Percentiles rank a stretch among this genome's conserved stretches.
phyloP scores from a whole-genome alignment of 164 flowering plant genomes.

The Aristolochia fimbriata region DNA sequence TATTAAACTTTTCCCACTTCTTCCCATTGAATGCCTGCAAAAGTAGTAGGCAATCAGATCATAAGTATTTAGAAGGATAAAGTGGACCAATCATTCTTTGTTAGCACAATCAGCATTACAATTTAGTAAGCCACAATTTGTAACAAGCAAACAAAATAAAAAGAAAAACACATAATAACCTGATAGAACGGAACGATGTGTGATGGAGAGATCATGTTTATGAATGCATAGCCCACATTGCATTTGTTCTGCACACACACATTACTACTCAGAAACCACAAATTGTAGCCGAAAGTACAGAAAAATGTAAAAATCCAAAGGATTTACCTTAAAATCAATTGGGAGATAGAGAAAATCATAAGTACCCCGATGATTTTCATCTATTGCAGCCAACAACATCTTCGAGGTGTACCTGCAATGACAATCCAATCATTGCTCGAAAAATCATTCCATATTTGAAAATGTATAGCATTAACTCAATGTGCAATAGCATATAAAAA shows the following conservation, averaged over 20 bases:
- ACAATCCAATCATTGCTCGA: not conserved
- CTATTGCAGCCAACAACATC: slow-evolving; percentile 86
- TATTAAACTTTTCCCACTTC: slow-evolving; percentile 98
- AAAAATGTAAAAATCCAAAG: not conserved
- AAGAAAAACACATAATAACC: slow-evolving; percentile 25
- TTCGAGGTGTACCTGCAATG: slow-evolving; percentile 64
- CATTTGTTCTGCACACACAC: slow-evolving; percentile 76
- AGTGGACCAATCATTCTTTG: no score
- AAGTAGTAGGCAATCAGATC: not conserved
- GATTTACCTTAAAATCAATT: slow-evolving; percentile 89
- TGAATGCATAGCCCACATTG: slow-evolving; percentile 97
- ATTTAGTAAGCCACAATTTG: not conserved
- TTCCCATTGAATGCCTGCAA: slow-evolving; percentile 87
- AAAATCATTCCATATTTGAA: not conserved
- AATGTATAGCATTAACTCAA: not conserved
- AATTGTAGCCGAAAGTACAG: not conserved
- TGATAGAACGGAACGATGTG: slow-evolving; percentile 74
- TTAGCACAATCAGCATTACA: not conserved
- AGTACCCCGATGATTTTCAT: slow-evolving; percentile 71
- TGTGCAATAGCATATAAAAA: not conserved
- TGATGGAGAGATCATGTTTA: slow-evolving; percentile 85
- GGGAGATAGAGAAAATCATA: slow-evolving; percentile 92
- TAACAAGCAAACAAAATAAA: not conserved
- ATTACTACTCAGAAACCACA: slow-evolving; percentile 11
- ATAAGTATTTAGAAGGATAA: not conserved